Evolutionary conservation across 805 yeast species (phyloP).

Genomic region (Candida odintsovae): DNA sequence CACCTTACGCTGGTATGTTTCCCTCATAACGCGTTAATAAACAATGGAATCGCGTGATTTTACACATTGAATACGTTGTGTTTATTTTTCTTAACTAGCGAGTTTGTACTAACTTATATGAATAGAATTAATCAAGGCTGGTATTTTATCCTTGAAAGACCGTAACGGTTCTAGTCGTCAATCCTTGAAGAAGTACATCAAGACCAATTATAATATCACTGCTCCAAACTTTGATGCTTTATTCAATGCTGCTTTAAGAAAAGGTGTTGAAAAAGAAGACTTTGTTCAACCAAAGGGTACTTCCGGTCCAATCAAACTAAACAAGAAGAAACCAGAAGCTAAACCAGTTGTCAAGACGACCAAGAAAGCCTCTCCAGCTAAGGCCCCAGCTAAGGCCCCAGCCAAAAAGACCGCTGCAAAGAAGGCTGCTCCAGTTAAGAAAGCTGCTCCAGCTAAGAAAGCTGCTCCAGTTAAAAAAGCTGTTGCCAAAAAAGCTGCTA

Average conservation of each 20-base stretch:
- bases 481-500: constrained; percentile 25
- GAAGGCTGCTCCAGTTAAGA: constrained; percentile 19
- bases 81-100: background rate
- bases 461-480: constrained; percentile 24
- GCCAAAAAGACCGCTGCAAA: constrained; percentile 23
- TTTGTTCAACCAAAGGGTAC: constrained; percentile 87
- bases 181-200: constrained; percentile 79
- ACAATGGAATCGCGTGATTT: background rate
- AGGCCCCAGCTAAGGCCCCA: constrained; percentile 26
- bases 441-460: constrained; percentile 24
- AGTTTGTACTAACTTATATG: background rate
- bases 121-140: constrained; percentile 39
- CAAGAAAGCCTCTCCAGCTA: constrained; percentile 20
- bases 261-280: constrained; percentile 73
- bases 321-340: constrained; percentile 24
- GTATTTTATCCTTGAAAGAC: constrained; percentile 64
- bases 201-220: constrained; percentile 51
- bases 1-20: constrained; percentile 24
- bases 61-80: too few relatives aligned
- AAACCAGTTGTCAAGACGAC: constrained; percentile 20
- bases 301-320: constrained; percentile 74
- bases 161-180: constrained; percentile 83
- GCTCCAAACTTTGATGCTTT: constrained; percentile 66
- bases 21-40: background rate
- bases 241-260: constrained; percentile 73